Evolutionary conservation across 768 basidiomycete genomes (phyloP), one percentile per base, ranked within the genome.

Genomic region (Pleurotus eryngii): DNA sequence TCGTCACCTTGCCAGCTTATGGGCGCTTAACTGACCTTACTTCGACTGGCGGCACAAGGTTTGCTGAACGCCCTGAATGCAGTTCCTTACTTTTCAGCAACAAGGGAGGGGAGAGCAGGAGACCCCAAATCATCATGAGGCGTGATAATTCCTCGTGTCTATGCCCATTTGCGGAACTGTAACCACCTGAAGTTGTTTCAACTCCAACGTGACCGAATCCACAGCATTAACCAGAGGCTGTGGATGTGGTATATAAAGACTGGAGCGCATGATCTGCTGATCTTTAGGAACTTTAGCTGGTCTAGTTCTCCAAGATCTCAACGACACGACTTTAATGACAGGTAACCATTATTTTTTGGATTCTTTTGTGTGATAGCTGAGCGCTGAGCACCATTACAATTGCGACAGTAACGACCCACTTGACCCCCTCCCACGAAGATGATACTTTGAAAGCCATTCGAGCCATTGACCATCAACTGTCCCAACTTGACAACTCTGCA

Each of bases 381-480:
- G 18, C 46, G 24, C 46, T 20, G 18, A 48, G 24, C 46, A 26
- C 24, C 24, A 46, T 17, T 45, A 15, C 17, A 20, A 15, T 45
- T 30, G 48, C 17, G 30, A 35, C 47, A 35, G 26, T 37, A 15
- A 57, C 46, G 55, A 56, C 46, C 55, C 46, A 46, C 11, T 45
- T 48, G 5, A 40, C n/a, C 27, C n/a, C 56, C 11, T 27, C 17
- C 42, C 42, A 45, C 14, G n/a, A n/a, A 17, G 42, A 45, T 22
- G 42, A n/a, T 22, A 18, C 39, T 42, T 11, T 42, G n/a, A 22
- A 22, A 38, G 63, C 68, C n/a, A 70, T 68, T 43, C 58, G 57
- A 17, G 62, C 67, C 18, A 73, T 80, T 39, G 77, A 80, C 63
- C 62, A 65, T 37, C 72, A 77, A 46, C 70, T 79, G 27, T 57